Evolutionary conservation across 257 asterid genomes (phyloP).

Genomic region (Thymus quinquecostatus): DNA sequence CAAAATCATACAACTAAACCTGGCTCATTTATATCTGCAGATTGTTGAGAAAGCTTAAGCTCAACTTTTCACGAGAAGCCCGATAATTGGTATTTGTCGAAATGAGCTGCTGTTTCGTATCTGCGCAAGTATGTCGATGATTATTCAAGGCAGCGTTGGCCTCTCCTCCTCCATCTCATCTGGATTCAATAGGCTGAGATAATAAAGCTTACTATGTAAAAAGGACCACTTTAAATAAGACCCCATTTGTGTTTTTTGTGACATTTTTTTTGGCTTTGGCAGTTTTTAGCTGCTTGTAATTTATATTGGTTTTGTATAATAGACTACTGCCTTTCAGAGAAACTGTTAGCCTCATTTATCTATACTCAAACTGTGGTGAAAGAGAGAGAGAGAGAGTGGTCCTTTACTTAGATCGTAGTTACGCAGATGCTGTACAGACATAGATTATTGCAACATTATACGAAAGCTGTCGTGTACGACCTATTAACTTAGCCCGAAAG

Average conservation of each 20-base stretch:
- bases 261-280: neutral
- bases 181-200: conserved; percentile 29
- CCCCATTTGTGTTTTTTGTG: conserved; percentile 20
- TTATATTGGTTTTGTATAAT: conserved; percentile 22
- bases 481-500: neutral
- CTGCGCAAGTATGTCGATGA: conserved; percentile 16
- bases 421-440: neutral
- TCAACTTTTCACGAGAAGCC: conserved; percentile 31
- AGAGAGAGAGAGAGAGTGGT: neutral
- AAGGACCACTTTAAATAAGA: conserved; percentile 13
- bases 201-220: conserved; percentile 23
- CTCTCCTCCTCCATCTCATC: conserved; percentile 29
- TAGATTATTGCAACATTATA: conserved; percentile 2
- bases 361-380: neutral
- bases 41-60: conserved; percentile 42
- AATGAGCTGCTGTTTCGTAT: conserved; percentile 37
- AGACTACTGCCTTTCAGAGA: neutral
- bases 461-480: conserved; percentile 1
- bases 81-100: conserved; percentile 32
- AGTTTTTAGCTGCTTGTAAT: conserved; percentile 15
- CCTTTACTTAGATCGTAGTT: neutral
- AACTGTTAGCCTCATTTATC: conserved; percentile 17
- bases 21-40: conserved; percentile 36
- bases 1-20: neutral
- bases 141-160: conserved; percentile 19